Evolutionary conservation across 2,329 filamentous ascomycete species (phyloP), one percentile per base, ranked within the genome.

Genomic region (Mycogone perniciosa): DNA sequence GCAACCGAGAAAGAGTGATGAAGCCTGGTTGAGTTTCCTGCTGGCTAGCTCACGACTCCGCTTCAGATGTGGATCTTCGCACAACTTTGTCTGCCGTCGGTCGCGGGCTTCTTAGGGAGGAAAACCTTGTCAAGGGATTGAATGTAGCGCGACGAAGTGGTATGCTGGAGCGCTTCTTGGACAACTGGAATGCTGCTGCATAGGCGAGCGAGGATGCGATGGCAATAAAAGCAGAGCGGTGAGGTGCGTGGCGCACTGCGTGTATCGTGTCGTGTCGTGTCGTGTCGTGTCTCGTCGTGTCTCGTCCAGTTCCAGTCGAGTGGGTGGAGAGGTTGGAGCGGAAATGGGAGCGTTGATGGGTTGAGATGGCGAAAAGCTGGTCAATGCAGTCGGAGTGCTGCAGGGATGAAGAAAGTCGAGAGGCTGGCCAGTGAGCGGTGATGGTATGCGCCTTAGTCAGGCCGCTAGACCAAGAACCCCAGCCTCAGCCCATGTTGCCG

Each of bases 371-470:
- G 47, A 7, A 31, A 47, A 41, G 42, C 20, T 30, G 29, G 33
- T 41, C 33, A 34, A 34, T 42, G 39, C 48, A 50, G 46, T 8
- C 6, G 39, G 31, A 31, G 48, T 38, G 40, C 37, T n/a, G 39
- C 34, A 50, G 41, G 48, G 31, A 50, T 31, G 48, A 38, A 47
- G 44, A 48, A 52, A 52, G 26, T 34, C 11, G 39, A 41, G 50
- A 48, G 48, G 48, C 43, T 51, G 48, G 48, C 43, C 38, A 38
- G 48, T 31, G 30, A 31, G 30, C 31, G 34, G 29, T 8, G 3
- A 33, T 34, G 38, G 31, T 34, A 38, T 47, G 34, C 33, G 11
- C 11, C 10, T n/a, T 31, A 31, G 41, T n/a, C 41, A 44, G 27
- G 41, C 8, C 26, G 27, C 27, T 20, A 20, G 20, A 20, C 20